These are phyloP conservation scores for Xylaria sp. DNA, from an alignment of 2,329 filamentous ascomycete genomes.

Conservation along the genomic window DNA sequence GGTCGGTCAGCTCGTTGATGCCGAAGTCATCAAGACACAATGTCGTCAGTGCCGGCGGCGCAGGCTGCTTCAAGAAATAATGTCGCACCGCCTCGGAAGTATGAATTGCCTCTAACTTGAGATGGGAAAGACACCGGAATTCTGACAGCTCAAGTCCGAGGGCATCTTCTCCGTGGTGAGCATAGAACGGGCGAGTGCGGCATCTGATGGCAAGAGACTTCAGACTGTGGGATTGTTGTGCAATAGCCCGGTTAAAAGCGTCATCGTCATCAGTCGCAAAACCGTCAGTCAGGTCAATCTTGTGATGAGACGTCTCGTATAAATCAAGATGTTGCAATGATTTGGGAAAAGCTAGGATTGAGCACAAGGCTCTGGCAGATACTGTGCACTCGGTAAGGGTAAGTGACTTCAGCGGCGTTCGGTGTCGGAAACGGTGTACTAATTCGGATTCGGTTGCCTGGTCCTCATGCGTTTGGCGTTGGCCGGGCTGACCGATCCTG, in stretches of 20 bases:
- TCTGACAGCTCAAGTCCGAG: slow-evolving; percentile 17
- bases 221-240: slow-evolving; percentile 16
- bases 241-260: slow-evolving; percentile 17
- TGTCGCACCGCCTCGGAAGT: not conserved
- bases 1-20: not conserved
- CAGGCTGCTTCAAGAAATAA: slow-evolving; percentile 5
- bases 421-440: slow-evolving; percentile 3
- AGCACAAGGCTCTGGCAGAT: slow-evolving; percentile 9
- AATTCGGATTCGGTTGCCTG: not conserved
- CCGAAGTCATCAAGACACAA: slow-evolving; percentile 12
- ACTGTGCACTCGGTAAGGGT: slow-evolving; percentile 12
- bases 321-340: slow-evolving; percentile 10
- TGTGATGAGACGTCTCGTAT: slow-evolving; percentile 14
- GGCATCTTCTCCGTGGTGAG: not conserved
- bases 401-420: slow-evolving; percentile 16
- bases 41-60: slow-evolving; percentile 10
- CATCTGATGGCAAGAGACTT: slow-evolving; percentile 11
- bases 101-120: slow-evolving; percentile 12
- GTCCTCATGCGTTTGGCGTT: not conserved
- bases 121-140: slow-evolving; percentile 15
- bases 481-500: slow-evolving; percentile 5
- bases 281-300: not conserved
- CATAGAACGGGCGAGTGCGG: not conserved
- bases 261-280: slow-evolving; percentile 9
- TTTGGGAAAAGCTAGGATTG: slow-evolving; percentile 15